Evolutionary conservation across 2,329 filamentous ascomycete species (phyloP), one percentile per base, ranked within the genome.

Genomic region (Botrytis pseudocinerea): DNA sequence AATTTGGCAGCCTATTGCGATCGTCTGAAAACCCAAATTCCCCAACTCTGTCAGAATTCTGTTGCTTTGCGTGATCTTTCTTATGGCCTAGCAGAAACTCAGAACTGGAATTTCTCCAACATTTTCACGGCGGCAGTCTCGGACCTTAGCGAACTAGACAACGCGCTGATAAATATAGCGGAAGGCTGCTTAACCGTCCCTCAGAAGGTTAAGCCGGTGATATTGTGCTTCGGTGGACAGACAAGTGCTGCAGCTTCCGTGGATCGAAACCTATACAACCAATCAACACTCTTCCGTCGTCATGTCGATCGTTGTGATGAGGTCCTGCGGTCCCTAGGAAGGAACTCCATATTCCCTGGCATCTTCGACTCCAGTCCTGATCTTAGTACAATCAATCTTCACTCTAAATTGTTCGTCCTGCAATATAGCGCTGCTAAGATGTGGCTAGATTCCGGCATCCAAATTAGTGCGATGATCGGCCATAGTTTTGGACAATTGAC

Each of bases 401-500:
- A 78, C 32, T 62, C 57, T 25, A 57, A 38, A 18, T 35, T 76
- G 10, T 76, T 78, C 48, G 68, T 74, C 3, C 44, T 74, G 22
- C 77, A 78, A 69, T 77, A 77, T 51, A 51, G 75, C 1, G 73
- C 48, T 59, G 77, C 77, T 18, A 73, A 51, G 51, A 16, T 40
- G 18, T 78, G 77, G 77, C 71, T 77, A 25, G 76, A 76, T 63
- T 72, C 38, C 10, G 76, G 75, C 9, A 18, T 77, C 3, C 20
- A 72, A 40, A 59, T 72, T 32, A 59, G 16, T 28, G 62, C 76
- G 12, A 14, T 54, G 25, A n/a, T 54, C 12, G 48, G 48, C 5
- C 48, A 54, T n/a, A 54, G 48, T 7, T 54, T 54, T n/a, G 48
- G 48, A 54, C 48, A 54, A 54, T 54, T 54, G 48, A 54, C 48